These are phyloP conservation scores for Saturnispora sanitii DNA, from an alignment of 805 yeast species.

Conservation along the genomic window DNA sequence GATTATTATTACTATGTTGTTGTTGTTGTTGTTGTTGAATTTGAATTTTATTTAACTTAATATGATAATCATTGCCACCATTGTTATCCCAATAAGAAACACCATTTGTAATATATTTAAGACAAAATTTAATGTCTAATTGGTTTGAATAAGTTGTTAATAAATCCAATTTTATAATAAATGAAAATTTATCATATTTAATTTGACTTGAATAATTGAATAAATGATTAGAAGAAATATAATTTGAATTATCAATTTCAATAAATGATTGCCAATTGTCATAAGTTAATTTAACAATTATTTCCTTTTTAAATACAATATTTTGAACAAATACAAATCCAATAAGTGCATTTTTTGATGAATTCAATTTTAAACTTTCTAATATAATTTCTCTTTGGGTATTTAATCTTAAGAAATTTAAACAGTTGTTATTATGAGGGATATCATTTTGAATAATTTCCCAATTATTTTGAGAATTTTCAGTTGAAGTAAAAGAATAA, in stretches of 20 bases:
- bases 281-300: slow-evolving; percentile 37
- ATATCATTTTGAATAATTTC: slow-evolving; percentile 25
- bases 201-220: slow-evolving; percentile 28
- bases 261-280: slow-evolving; percentile 35
- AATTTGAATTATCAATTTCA: slow-evolving; percentile 26
- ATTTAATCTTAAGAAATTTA: slow-evolving; percentile 26
- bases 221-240: slow-evolving; percentile 30
- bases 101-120: slow-evolving; percentile 29
- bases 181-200: slow-evolving; percentile 36
- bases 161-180: slow-evolving; percentile 35
- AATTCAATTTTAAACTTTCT: slow-evolving; percentile 30
- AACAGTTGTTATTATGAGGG: slow-evolving; percentile 20
- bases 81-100: slow-evolving; percentile 34
- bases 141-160: slow-evolving; percentile 17
- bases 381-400: slow-evolving; percentile 21
- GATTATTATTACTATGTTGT: too few relatives aligned
- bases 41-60: slow-evolving; percentile 22
- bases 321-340: slow-evolving; percentile 34
- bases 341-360: slow-evolving; percentile 33
- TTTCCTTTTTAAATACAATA: slow-evolving; percentile 30
- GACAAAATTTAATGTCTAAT: slow-evolving; percentile 31
- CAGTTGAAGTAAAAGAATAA: background rate
- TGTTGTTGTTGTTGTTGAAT: background rate
- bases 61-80: slow-evolving; percentile 27
- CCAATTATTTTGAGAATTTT: slow-evolving; percentile 18